Conservation (phyloP, 805 yeast species). For the Pichia cabralensis region DNA sequence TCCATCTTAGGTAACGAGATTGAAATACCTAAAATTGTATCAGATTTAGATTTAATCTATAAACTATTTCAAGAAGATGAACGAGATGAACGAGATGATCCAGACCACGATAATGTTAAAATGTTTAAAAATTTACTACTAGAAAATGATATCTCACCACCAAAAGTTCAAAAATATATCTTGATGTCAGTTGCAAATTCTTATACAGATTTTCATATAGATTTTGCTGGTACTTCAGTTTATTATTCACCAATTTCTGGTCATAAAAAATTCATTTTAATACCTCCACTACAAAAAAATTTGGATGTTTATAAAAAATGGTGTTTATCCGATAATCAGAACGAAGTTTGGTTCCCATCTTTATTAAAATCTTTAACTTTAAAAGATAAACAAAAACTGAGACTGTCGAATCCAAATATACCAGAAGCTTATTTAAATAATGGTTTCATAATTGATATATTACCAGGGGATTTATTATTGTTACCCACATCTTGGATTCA, state of each 20-base stretch:
- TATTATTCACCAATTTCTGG: slow-evolving; percentile 80
- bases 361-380: slow-evolving; percentile 20
- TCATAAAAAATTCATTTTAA: slow-evolving; percentile 60
- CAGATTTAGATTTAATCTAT: slow-evolving; percentile 57
- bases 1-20: slow-evolving; percentile 40
- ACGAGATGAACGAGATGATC: too few relatives aligned
- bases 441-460: slow-evolving; percentile 24
- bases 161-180: slow-evolving; percentile 67
- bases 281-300: slow-evolving; percentile 65
- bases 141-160: slow-evolving; percentile 22
- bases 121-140: not conserved
- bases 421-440: slow-evolving; percentile 26
- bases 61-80: slow-evolving; percentile 40
- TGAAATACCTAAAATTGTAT: slow-evolving; percentile 56
- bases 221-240: slow-evolving; percentile 88
- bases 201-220: slow-evolving; percentile 85
- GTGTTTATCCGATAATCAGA: slow-evolving; percentile 60
- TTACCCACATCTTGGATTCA: slow-evolving; percentile 94
- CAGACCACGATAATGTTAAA: slow-evolving; percentile 2
- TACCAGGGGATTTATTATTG: slow-evolving; percentile 64
- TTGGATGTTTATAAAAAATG: slow-evolving; percentile 55
- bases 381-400: slow-evolving; percentile 8
- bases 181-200: slow-evolving; percentile 76
- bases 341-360: slow-evolving; percentile 55
- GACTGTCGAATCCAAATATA: not conserved